Percentiles rank a stretch among this genome's conserved stretches.
Conservation (phyloP, 805 yeast genomes). For the Candida maris region DNA sequence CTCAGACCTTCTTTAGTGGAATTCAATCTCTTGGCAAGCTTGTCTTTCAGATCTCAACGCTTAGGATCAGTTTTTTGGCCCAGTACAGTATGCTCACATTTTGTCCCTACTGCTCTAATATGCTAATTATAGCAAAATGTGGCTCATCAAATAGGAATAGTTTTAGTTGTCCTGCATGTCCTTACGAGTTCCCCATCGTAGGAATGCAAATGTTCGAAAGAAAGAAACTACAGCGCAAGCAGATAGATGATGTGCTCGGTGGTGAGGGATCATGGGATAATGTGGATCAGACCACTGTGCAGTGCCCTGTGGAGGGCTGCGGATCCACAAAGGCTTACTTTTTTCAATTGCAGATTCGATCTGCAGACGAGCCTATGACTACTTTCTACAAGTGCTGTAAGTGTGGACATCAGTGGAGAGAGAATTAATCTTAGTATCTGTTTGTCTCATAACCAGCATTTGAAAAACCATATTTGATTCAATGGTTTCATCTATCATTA, state of each 20-base stretch:
- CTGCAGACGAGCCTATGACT: conserved; percentile 99
- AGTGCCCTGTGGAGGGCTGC: conserved; percentile 86
- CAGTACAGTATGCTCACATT: conserved; percentile 69
- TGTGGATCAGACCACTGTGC: conserved; percentile 91
- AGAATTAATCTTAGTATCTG: no score
- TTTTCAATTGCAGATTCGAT: conserved; percentile 93
- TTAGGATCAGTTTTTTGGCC: no score
- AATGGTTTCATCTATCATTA: no score
- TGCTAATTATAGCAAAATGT: conserved; percentile 71
- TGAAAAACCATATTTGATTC: no score
- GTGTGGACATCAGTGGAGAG: conserved; percentile 96
- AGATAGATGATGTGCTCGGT: conserved; percentile 94
- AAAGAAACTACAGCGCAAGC: conserved; percentile 76
- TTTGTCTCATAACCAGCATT: no score
- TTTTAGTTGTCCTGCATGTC: conserved; percentile 90
- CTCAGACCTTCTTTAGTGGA: no score
- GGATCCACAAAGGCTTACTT: conserved; percentile 90
- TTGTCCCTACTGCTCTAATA: conserved; percentile 91
- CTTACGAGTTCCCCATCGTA: conserved; percentile 85
- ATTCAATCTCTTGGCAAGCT: no score
- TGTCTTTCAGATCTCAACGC: no score
- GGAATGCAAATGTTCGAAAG: conserved; percentile 85
- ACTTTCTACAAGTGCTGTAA: conserved; percentile 93
- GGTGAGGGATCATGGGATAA: conserved; percentile 99
- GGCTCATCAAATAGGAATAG: conserved; percentile 52